A percentile compares a stretch with the other conserved stretches of the same genome.
Conservation (phyloP, 2,329 filamentous ascomycete species). For the Nannizzia gypsea region DNA sequence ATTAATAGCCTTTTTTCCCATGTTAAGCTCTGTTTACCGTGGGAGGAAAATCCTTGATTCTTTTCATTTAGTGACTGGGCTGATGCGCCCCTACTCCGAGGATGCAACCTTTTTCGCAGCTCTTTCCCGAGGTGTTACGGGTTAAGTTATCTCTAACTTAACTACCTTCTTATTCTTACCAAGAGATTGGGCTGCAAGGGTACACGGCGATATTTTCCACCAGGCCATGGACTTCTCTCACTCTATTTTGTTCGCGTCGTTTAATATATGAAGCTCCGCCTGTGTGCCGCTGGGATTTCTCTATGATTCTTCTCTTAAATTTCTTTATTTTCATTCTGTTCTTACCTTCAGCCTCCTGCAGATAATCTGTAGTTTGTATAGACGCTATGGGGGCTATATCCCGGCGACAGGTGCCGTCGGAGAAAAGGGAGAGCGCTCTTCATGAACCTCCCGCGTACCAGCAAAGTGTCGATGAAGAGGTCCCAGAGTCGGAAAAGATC, state of each 20-base stretch:
- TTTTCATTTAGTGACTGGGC: neutral
- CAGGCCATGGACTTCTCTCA: neutral
- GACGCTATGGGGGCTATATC: neutral
- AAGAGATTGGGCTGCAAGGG: too few relatives aligned
- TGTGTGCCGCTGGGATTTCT: neutral
- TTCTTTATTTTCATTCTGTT: neutral
- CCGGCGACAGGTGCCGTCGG: neutral
- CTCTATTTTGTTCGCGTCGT: neutral
- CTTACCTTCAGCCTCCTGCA: neutral
- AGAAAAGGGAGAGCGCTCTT: neutral
- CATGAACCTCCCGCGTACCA: neutral
- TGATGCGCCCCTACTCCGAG: neutral
- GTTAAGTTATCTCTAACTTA: neutral
- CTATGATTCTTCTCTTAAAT: neutral
- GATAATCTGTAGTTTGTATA: neutral
- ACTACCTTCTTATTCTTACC: too few relatives aligned
- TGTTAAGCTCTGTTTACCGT: neutral
- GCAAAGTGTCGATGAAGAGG: neutral
- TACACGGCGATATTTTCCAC: too few relatives aligned
- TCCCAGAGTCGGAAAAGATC: constrained; percentile 10
- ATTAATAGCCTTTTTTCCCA: too few relatives aligned
- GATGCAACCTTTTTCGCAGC: neutral
- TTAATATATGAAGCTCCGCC: neutral
- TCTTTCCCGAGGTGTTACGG: neutral
- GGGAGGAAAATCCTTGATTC: neutral